Evolutionary conservation across 768 basidiomycete genomes (phyloP), one percentile per base, ranked within the genome.

Genomic region (Grammothele lineata): DNA sequence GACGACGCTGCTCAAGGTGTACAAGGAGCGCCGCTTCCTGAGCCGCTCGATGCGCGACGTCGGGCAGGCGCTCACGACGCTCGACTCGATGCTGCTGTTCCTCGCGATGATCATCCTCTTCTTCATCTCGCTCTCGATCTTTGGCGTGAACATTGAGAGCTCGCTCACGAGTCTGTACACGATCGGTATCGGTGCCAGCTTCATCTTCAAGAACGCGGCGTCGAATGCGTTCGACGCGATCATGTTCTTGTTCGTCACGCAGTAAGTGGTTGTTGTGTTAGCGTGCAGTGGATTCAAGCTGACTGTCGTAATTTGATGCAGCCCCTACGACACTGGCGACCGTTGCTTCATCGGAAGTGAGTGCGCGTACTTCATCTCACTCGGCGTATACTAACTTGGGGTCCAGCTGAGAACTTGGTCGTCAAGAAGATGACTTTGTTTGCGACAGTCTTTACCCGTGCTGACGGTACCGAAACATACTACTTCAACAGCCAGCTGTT

Each of bases 391-490:
- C 27, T 35, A 17, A 35, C 2, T 15, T 7, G 3, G 1, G 24
- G 18, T 45, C 21, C 26, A 81, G 80, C 75, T 18, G 85, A 89
- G 49, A 80, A 83, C 49, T 60, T 87, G 25, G 74, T 85, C 23
- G 88, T 90, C 24, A 90, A 87, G 65, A 85, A 80, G 66, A 85
- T 89, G 72, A 85, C 83, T 1, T 65, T 91, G 25, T 88, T 90
- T 57, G 85, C 86, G 72, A 90, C 88, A 3, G 74, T 83, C 15
- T 91, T 91, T 56, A 63, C 76, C 26, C 81, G 87, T 25, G 59
- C 72, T 14, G 87, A 90, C 57, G 87, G 87, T 17, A 85, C 85
- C 2, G 82, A 88, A 59, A 82, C 84, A 3, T 89, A 88, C 57
- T 89, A 87, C 60, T 88, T 81, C 67, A 88, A 88, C 67, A 85